Percentiles rank a stretch among this genome's conserved stretches.
phyloP scores from a whole-genome alignment of 176 grass and related monocot genomes.

The Oryza punctata region DNA sequence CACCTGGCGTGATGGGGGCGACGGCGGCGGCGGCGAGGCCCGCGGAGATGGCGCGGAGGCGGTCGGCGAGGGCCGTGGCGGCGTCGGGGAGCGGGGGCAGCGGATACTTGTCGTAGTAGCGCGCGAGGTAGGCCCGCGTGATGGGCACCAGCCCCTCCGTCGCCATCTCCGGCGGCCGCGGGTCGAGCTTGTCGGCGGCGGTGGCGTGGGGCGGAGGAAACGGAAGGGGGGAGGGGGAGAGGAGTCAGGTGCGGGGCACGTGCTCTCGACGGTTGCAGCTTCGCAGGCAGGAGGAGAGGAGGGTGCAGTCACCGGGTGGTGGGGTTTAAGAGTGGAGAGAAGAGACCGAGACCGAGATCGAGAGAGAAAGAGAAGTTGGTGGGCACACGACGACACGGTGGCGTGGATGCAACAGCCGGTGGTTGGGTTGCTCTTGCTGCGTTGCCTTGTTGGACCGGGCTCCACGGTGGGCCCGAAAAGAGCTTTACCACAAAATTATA shows the following conservation, averaged over 20 bases:
- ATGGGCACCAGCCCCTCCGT: slow-evolving; percentile 84
- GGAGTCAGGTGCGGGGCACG: background rate
- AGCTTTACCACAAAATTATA: no score
- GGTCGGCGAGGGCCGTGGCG: slow-evolving; percentile 43
- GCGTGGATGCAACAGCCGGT: slow-evolving; percentile 24
- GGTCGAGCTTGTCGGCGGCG: background rate
- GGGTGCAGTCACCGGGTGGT: slow-evolving; percentile 39
- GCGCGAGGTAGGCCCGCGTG: slow-evolving; percentile 79
- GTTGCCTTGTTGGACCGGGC: background rate
- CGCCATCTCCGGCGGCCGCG: slow-evolving; percentile 49
- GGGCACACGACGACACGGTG: background rate
- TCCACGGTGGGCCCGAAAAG: background rate
- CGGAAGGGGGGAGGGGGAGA: no score
- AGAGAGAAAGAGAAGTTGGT: background rate
- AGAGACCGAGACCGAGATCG: background rate
- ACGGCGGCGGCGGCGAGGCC: slow-evolving; percentile 43
- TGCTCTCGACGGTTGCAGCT: slow-evolving; percentile 4
- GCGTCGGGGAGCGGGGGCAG: slow-evolving; percentile 52
- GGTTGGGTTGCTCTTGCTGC: background rate
- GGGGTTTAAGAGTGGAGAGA: background rate
- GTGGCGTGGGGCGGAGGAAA: background rate
- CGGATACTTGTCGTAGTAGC: slow-evolving; percentile 89
- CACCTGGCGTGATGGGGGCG: slow-evolving; percentile 52
- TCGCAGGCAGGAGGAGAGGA: background rate
- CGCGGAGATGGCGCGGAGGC: slow-evolving; percentile 53